Base-by-base conservation (phyloP, 768 basidiomycete genomes). In the Collybia nuda region DNA sequence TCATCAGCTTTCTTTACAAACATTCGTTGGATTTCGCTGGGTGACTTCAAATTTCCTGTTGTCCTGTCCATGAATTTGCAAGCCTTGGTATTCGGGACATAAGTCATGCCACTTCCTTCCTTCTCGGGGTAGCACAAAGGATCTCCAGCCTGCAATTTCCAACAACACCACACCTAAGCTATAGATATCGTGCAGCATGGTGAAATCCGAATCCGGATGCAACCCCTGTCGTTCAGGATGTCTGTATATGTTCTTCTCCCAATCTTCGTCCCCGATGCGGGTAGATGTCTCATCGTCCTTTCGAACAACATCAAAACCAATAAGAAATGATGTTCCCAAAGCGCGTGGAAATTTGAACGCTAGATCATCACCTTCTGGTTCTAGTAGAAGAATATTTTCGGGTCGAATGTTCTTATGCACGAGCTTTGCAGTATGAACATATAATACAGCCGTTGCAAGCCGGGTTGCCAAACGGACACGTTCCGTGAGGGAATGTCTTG, bases 141-240 rank as follows among this genome's bases (percentile, higher is more conserved):
- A 48, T 37, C 39, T 15, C 47, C 47, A 48, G 24, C 35, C 26
- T 17, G 47, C 47, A 15, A 48, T 48, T 18, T 48, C 47, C 15
- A 48, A 26, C 37, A 48, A 24, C 26, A 48, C 36, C 15, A 48
- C 47, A 24, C 47, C 47, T n/a, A 48, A 29, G 5, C 47, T 48
- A 38, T 48, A 48, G 37, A 48, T 48, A 37, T 48, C 47, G 36
- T 48, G 47, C 14, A 48, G 47, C 47, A 48, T 48, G 47, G 35
- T 48, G 36, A 48, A 48, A 15, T 40, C 47, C 8, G 47, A 26
- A 23, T 48, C 47, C 17, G 47, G 47, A 40, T 48, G 47, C 14
- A 48, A 5, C 7, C 47, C 47, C 14, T 48, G 47, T 29, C 47
- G 47, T n/a, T 48, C 22, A 2, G 47, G 47, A 48, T 48, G 47